phyloP scores from a whole-genome alignment of 352 stramenopile genomes.

The Phytophthora tentaculata region DNA sequence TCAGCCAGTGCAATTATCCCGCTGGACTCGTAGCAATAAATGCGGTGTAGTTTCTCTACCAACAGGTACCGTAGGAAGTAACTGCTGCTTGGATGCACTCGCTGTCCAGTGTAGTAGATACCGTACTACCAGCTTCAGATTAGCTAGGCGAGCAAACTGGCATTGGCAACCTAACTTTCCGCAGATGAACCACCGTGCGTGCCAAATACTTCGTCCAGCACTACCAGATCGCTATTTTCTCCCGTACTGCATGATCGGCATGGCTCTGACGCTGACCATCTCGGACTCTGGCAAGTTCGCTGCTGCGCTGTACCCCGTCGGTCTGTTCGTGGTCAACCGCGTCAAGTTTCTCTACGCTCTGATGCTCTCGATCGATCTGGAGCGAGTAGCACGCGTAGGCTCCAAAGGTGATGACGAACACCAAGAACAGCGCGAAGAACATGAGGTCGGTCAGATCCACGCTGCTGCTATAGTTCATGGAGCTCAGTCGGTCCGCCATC shows the following conservation, averaged over 20 bases:
- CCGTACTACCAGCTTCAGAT: no score
- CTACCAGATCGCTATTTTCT: slow-evolving; percentile 81
- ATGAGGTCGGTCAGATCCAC: slow-evolving; percentile 65
- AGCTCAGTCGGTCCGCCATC: slow-evolving; percentile 37
- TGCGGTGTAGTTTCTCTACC: no score
- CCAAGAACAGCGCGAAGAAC: slow-evolving; percentile 76
- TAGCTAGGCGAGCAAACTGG: no score
- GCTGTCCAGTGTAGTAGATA: no score
- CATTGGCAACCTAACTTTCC: no score
- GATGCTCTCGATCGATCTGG: slow-evolving; percentile 71
- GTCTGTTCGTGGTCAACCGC: slow-evolving; percentile 82
- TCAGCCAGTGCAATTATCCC: no score
- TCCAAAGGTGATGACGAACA: slow-evolving; percentile 78
- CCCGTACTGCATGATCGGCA: slow-evolving; percentile 70
- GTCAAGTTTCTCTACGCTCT: slow-evolving; percentile 88
- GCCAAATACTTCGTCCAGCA: slow-evolving; percentile 78
- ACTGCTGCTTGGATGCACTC: no score
- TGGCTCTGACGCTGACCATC: slow-evolving; percentile 84
- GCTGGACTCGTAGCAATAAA: no score
- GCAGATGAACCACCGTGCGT: no score
- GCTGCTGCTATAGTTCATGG: slow-evolving; percentile 27
- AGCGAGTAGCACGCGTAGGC: slow-evolving; percentile 83
- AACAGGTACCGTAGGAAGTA: no score
- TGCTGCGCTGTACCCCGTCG: slow-evolving; percentile 78
- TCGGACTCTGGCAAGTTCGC: slow-evolving; percentile 86